These are phyloP conservation scores for Alternaria sp. DNA, from an alignment of 2,329 filamentous ascomycete species.

Conservation along the genomic window DNA sequence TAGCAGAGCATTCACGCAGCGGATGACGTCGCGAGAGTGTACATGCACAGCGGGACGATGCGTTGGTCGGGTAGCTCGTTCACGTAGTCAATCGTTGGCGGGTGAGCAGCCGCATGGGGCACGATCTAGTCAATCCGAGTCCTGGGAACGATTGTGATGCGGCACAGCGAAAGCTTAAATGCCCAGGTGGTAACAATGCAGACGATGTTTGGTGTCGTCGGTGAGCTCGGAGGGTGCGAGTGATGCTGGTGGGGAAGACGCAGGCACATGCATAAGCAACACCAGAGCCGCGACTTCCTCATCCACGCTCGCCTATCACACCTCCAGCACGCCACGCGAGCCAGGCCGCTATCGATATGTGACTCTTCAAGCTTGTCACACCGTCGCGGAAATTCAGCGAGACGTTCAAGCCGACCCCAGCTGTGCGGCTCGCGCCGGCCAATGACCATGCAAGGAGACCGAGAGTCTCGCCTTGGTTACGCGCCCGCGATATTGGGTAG, in stretches of 20 bases:
- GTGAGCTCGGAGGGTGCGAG: slow-evolving; percentile 7
- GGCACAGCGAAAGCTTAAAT: slow-evolving; percentile 9
- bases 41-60: slow-evolving; percentile 11
- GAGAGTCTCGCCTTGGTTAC: slow-evolving; percentile 31
- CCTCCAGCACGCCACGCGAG: slow-evolving; percentile 17
- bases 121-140: slow-evolving; percentile 4
- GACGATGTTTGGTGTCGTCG: slow-evolving; percentile 5
- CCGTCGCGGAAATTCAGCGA: slow-evolving; percentile 23
- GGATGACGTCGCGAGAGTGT: slow-evolving; percentile 4
- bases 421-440: slow-evolving; percentile 27
- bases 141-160: slow-evolving; percentile 7
- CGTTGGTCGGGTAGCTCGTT: slow-evolving; percentile 11
- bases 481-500: slow-evolving; percentile 30
- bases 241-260: slow-evolving; percentile 6
- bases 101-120: slow-evolving; percentile 12
- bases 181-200: neutral
- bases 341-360: slow-evolving; percentile 21
- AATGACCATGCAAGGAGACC: slow-evolving; percentile 22
- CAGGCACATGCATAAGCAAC: slow-evolving; percentile 26
- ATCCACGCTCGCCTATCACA: slow-evolving; percentile 13
- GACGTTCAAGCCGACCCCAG: slow-evolving; percentile 35
- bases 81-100: slow-evolving; percentile 4
- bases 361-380: slow-evolving; percentile 26
- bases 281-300: slow-evolving; percentile 9
- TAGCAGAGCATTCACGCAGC: slow-evolving; percentile 4